Conservation (phyloP, 345 rosid genomes). For the Rhodamnia argentea region DNA sequence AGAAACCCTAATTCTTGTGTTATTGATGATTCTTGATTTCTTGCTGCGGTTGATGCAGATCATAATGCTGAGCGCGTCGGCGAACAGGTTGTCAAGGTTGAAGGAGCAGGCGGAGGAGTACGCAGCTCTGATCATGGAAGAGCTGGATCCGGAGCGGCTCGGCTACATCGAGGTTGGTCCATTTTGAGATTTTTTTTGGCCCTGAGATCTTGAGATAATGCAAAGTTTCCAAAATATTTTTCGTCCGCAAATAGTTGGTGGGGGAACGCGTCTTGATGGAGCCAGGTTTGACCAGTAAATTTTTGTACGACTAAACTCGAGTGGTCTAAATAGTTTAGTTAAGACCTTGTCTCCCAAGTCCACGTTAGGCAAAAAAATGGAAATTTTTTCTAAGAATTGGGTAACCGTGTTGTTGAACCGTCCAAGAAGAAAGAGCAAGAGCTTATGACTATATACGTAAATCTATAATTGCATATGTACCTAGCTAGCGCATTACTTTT, state of each 20-base stretch:
- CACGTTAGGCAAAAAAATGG: neutral
- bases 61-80: conserved; percentile 94
- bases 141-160: conserved; percentile 92
- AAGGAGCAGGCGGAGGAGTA: conserved; percentile 97
- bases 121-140: conserved; percentile 99
- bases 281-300: neutral
- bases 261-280: neutral
- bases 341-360: neutral
- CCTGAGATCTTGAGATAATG: neutral
- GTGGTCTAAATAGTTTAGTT: neutral
- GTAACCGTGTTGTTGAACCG: conserved; percentile 28
- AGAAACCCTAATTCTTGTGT: neutral
- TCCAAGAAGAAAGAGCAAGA: neutral
- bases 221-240: neutral
- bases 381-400: conserved; percentile 6
- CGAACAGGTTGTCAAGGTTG: conserved; percentile 81
- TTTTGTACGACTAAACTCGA: neutral
- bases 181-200: neutral
- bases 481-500: neutral
- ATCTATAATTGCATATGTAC: neutral
- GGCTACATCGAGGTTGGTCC: conserved; percentile 85
- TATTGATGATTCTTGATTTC: neutral
- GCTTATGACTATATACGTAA: neutral
- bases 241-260: neutral
- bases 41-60: conserved; percentile 28